Percentiles rank a stretch among this genome's conserved stretches.
Conservation (phyloP, 2,329 filamentous ascomycete species). For the Chalara sp. region DNA sequence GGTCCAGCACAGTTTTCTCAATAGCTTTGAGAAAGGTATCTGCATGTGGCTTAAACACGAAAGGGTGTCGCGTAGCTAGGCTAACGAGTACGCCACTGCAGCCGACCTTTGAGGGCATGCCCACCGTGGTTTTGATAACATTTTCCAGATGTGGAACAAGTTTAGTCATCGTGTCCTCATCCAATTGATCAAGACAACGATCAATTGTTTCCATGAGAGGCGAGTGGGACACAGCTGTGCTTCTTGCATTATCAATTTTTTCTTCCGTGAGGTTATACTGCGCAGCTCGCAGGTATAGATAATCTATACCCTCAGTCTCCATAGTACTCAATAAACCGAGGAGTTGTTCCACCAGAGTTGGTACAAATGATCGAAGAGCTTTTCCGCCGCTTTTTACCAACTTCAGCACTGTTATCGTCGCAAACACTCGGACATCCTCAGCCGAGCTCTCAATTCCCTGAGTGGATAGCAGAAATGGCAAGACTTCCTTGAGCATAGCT, state of each 20-base stretch:
- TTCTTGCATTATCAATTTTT: conserved; percentile 1
- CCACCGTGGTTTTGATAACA: conserved; percentile 79
- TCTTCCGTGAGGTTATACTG: conserved; percentile 81
- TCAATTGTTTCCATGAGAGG: conserved; percentile 92
- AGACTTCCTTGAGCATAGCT: conserved; percentile 75
- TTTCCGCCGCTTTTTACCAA: conserved; percentile 86
- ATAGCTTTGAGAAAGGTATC: conserved; percentile 70
- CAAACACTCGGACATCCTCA: conserved; percentile 79
- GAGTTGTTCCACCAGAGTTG: conserved; percentile 73
- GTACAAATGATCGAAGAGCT: conserved; percentile 71
- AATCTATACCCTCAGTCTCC: conserved; percentile 86
- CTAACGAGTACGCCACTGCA: conserved; percentile 80
- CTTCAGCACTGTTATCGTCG: conserved; percentile 76
- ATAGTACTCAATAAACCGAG: conserved; percentile 78
- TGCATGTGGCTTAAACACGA: conserved; percentile 69
- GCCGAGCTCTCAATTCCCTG: conserved; percentile 85
- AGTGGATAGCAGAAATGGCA: conserved; percentile 85
- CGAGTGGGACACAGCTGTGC: conserved; percentile 35
- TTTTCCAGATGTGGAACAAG: conserved; percentile 67
- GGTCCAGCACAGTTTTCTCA: conserved; percentile 77
- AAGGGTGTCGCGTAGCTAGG: conserved; percentile 71
- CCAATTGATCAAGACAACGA: conserved; percentile 76
- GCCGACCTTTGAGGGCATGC: conserved; percentile 89
- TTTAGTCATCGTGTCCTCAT: conserved; percentile 68
- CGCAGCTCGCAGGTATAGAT: conserved; percentile 80